Percentiles rank a stretch among this genome's conserved stretches.
Evolutionary conservation across 2,329 filamentous ascomycete genomes (phyloP).

Genomic region (Beauveria bassiana): DNA sequence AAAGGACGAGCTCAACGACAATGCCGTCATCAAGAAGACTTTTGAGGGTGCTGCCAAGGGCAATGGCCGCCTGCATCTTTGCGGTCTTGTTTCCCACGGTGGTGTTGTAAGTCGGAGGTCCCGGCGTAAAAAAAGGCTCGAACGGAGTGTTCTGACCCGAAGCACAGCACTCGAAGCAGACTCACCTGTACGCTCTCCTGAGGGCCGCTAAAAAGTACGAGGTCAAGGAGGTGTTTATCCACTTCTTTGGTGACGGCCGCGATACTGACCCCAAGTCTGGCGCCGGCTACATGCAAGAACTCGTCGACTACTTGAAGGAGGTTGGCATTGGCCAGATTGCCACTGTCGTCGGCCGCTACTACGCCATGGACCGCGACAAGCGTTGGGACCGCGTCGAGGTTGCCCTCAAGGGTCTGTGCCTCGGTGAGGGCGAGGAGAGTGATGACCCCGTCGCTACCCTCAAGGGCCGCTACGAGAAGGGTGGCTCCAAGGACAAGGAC

Average conservation of each 20-base stretch:
- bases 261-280: constrained; percentile 97
- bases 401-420: constrained; percentile 77
- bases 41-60: constrained; percentile 76
- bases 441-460: constrained; percentile 80
- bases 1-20: constrained; percentile 69
- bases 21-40: constrained; percentile 67
- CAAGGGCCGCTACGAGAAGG: constrained; percentile 78
- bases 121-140: neutral
- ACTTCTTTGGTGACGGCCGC: constrained; percentile 97
- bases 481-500: constrained; percentile 64
- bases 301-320: constrained; percentile 74
- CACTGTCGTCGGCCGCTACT: constrained; percentile 93
- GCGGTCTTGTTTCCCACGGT: constrained; percentile 87
- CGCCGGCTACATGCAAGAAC: constrained; percentile 76
- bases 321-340: constrained; percentile 81
- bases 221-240: constrained; percentile 89
- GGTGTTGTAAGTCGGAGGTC: constrained; percentile 58
- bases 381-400: constrained; percentile 93
- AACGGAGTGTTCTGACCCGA: neutral
- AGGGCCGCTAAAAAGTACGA: constrained; percentile 82
- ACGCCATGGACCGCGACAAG: constrained; percentile 99
- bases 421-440: constrained; percentile 79
- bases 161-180: constrained; percentile 81
- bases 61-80: constrained; percentile 86
- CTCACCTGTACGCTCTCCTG: constrained; percentile 80